A percentile compares a stretch with the other conserved stretches of the same genome.
phyloP scores from a whole-genome alignment of 2,329 filamentous ascomycete genomes.

The Emericellopsis atlantica region DNA sequence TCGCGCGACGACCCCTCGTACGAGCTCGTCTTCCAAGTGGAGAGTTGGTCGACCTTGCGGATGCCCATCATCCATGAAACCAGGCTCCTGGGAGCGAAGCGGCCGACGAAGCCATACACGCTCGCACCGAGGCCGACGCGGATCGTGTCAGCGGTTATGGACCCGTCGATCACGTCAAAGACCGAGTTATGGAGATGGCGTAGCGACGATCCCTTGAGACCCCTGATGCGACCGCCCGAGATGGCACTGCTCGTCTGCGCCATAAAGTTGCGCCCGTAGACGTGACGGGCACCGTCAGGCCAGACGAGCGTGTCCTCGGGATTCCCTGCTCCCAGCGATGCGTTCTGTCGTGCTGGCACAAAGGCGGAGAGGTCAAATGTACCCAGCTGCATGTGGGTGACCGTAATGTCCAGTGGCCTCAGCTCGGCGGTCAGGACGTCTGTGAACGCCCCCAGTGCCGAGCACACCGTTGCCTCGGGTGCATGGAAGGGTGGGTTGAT shows the following conservation, averaged over 20 bases:
- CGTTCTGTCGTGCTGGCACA: slow-evolving; percentile 30
- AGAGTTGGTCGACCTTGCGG: slow-evolving; percentile 44
- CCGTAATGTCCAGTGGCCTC: slow-evolving; percentile 58
- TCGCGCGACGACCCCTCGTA: slow-evolving; percentile 22
- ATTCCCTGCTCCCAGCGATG: slow-evolving; percentile 13
- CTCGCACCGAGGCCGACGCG: slow-evolving; percentile 76
- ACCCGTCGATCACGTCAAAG: slow-evolving; percentile 73
- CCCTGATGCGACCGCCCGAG: slow-evolving; percentile 43
- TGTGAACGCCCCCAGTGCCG: slow-evolving; percentile 77
- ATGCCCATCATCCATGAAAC: slow-evolving; percentile 94
- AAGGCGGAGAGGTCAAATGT: slow-evolving; percentile 74
- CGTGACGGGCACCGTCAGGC: slow-evolving; percentile 45
- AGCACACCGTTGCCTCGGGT: slow-evolving; percentile 75
- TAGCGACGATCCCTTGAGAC: slow-evolving; percentile 56
- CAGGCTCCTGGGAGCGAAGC: slow-evolving; percentile 62
- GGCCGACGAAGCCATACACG: slow-evolving; percentile 75
- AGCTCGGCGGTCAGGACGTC: slow-evolving; percentile 72
- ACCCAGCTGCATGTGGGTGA: slow-evolving; percentile 82
- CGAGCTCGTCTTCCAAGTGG: slow-evolving; percentile 35
- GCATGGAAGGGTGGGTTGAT: slow-evolving; percentile 71
- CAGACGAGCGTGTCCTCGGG: slow-evolving; percentile 43
- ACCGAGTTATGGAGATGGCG: slow-evolving; percentile 75
- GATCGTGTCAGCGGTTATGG: slow-evolving; percentile 47
- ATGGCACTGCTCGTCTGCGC: slow-evolving; percentile 41
- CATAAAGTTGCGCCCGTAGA: slow-evolving; percentile 52